phyloP scores from a whole-genome alignment of 371 early-diverging fungal species.

The Ecytonucleospora hepatopenaei region DNA sequence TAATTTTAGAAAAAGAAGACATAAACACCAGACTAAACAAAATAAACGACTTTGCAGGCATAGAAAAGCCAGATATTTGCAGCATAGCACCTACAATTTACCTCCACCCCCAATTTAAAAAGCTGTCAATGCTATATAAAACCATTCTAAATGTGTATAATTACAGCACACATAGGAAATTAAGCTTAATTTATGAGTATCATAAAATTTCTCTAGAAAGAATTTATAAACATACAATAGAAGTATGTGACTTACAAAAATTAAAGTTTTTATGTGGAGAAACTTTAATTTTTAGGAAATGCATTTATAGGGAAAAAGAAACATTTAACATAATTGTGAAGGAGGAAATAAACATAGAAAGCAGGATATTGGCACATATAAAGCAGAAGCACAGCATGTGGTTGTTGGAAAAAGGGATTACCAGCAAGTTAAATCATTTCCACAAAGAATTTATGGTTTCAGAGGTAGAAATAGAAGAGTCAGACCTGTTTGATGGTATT shows the following conservation, averaged over 20 bases:
- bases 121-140: neutral
- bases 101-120: neutral
- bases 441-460: neutral
- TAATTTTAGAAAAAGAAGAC: no score
- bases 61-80: no score
- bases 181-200: neutral
- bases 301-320: neutral
- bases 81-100: no score
- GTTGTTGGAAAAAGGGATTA: neutral
- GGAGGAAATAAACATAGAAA: neutral
- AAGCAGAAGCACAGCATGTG: neutral
- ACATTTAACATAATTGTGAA: neutral
- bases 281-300: neutral
- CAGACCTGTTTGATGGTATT: neutral
- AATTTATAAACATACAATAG: neutral
- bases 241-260: neutral
- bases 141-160: slow-evolving; percentile 1
- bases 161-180: neutral
- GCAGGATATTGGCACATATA: neutral
- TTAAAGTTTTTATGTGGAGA: neutral
- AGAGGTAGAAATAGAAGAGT: neutral
- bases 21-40: no score
- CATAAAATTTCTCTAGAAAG: neutral
- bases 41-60: no score
- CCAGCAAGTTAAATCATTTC: neutral